These are phyloP conservation scores for Cryptosporidium canis DNA, from an alignment of 169 alveolate genomes.

Conservation along the genomic window DNA sequence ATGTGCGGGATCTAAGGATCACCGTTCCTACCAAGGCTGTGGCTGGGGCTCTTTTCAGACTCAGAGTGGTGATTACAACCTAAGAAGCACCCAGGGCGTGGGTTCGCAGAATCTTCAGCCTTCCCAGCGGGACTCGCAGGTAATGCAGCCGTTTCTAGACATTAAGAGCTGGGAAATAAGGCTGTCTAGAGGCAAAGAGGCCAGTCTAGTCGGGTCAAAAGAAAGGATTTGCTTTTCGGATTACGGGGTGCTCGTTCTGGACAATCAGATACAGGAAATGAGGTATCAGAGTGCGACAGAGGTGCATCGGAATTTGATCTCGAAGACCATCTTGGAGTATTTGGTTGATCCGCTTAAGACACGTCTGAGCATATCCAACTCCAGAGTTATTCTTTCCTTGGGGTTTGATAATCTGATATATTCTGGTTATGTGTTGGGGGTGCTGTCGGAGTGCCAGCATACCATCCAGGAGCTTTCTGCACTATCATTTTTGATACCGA, in stretches of 20 bases:
- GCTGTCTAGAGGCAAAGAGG: neutral
- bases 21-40: neutral
- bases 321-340: slow-evolving; percentile 15
- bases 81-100: neutral
- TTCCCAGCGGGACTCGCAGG: neutral
- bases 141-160: slow-evolving; percentile 31
- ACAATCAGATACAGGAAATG: slow-evolving; percentile 21
- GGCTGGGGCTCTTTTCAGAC: neutral
- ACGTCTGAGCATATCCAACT: neutral
- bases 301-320: neutral
- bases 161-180: slow-evolving; percentile 19
- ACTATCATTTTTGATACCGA: slow-evolving; percentile 20
- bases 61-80: neutral
- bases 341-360: slow-evolving; percentile 52
- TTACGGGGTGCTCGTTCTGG: neutral
- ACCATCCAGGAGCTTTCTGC: slow-evolving; percentile 10
- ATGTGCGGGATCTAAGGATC: neutral
- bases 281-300: neutral
- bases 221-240: neutral
- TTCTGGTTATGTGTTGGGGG: slow-evolving; percentile 48
- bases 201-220: neutral
- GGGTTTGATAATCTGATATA: slow-evolving; percentile 64
- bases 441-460: slow-evolving; percentile 11
- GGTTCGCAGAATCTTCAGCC: neutral
- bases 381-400: neutral